These are phyloP conservation scores for Lantana camara DNA, from an alignment of 257 asterid species.

Conservation along the genomic window DNA sequence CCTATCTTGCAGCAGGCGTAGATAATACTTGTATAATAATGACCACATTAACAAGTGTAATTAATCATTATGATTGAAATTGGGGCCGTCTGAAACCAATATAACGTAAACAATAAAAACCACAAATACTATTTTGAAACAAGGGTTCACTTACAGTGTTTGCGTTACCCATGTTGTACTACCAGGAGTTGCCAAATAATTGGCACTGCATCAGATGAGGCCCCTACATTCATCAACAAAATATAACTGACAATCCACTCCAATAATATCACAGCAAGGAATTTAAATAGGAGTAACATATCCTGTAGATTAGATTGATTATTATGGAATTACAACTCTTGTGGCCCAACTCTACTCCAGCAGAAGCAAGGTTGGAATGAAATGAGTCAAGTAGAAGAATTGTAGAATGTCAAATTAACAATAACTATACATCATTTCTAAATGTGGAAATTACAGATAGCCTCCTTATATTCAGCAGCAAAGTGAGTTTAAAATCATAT, in stretches of 20 bases:
- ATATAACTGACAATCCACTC: no score
- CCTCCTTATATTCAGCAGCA: no score
- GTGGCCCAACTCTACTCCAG: no score
- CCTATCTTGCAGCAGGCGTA: slow-evolving; percentile 2
- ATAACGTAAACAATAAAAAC: slow-evolving; percentile 10
- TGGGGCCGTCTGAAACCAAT: neutral
- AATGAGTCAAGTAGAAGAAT: no score
- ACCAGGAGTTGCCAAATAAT: slow-evolving; percentile 29
- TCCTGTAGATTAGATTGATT: no score
- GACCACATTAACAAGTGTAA: neutral
- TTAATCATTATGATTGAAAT: neutral
- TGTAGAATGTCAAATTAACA: no score
- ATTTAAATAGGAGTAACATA: neutral
- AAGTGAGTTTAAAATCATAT: no score
- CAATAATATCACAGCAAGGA: neutral
- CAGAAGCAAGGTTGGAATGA: no score
- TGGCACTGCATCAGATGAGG: slow-evolving; percentile 27
- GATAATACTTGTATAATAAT: slow-evolving; percentile 1
- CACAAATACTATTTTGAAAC: slow-evolving; percentile 1
- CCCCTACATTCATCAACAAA: slow-evolving; percentile 37
- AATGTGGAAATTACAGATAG: no score
- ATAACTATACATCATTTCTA: no score
- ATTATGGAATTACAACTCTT: no score
- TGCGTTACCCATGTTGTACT: slow-evolving; percentile 46
- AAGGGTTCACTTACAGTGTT: slow-evolving; percentile 46